These are phyloP conservation scores for Arthonia radiata DNA, from an alignment of 495 filamentous ascomycete genomes.

Conservation along the genomic window DNA sequence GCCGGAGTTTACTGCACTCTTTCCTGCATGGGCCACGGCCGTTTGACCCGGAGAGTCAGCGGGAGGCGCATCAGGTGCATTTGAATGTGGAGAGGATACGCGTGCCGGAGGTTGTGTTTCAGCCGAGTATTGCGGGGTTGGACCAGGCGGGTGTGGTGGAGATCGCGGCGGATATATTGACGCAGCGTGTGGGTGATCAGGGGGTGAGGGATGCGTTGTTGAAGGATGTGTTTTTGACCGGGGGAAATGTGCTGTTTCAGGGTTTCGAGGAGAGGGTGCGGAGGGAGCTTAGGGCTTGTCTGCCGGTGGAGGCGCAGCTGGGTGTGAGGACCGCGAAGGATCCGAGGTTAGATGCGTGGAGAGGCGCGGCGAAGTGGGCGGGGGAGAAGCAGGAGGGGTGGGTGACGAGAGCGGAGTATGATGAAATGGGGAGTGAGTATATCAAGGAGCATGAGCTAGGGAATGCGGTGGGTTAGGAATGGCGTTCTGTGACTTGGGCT, in stretches of 20 bases:
- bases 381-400: slow-evolving; percentile 12
- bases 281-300: slow-evolving; percentile 39
- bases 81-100: slow-evolving; percentile 93
- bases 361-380: slow-evolving; percentile 67
- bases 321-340: slow-evolving; percentile 43
- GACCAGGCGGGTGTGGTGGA: slow-evolving; percentile 88
- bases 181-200: slow-evolving; percentile 39
- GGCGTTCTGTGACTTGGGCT: too few species aligned
- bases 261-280: slow-evolving; percentile 67
- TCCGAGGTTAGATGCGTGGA: slow-evolving; percentile 70
- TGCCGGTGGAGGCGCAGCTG: slow-evolving; percentile 43
- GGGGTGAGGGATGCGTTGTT: slow-evolving; percentile 37
- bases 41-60: slow-evolving; percentile 55
- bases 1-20: slow-evolving; percentile 64
- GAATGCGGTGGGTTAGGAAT: too few species aligned
- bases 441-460: slow-evolving; percentile 4
- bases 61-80: slow-evolving; percentile 69
- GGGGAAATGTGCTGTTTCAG: slow-evolving; percentile 69
- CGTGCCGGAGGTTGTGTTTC: slow-evolving; percentile 85
- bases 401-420: slow-evolving; percentile 50
- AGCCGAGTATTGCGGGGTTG: slow-evolving; percentile 80
- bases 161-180: slow-evolving; percentile 65
- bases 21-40: slow-evolving; percentile 72
- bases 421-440: slow-evolving; percentile 68
- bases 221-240: slow-evolving; percentile 76